These are phyloP conservation scores for Psilocybe sp. DNA, from an alignment of 768 basidiomycete species.

Conservation along the genomic window DNA sequence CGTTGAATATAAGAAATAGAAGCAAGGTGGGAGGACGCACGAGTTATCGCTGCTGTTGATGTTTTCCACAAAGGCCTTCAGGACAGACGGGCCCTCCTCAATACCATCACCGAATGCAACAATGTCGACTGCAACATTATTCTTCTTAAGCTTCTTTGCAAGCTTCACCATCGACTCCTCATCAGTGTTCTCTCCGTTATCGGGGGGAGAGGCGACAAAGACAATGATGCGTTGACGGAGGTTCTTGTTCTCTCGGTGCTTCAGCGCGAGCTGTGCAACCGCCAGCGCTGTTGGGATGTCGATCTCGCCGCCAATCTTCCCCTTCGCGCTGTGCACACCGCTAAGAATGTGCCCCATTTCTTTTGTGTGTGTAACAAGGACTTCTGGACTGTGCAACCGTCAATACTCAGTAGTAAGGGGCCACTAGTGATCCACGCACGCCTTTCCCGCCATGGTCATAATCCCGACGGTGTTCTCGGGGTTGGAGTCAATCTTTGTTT, in stretches of 20 bases:
- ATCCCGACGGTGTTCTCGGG: constrained; percentile 97
- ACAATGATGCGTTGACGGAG: constrained; percentile 94
- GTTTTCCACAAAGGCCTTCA: constrained; percentile 82
- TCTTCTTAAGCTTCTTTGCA: constrained; percentile 98
- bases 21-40: constrained; percentile 40
- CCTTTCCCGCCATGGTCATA: constrained; percentile 98
- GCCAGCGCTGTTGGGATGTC: constrained; percentile 91
- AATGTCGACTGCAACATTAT: constrained; percentile 94
- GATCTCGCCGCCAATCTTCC: constrained; percentile 75
- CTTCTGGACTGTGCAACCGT: constrained; percentile 68
- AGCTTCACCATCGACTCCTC: constrained; percentile 82
- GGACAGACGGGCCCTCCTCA: constrained; percentile 64
- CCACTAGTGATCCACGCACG: constrained; percentile 41
- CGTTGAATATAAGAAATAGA: not conserved
- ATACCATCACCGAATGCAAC: constrained; percentile 90
- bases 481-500: constrained; percentile 92
- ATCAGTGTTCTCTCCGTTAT: constrained; percentile 58
- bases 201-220: constrained; percentile 88
- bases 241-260: constrained; percentile 98
- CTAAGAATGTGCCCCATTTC: constrained; percentile 90
- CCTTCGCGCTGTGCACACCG: constrained; percentile 68
- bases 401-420: not conserved
- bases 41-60: constrained; percentile 83
- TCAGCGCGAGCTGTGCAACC: constrained; percentile 93
- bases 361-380: constrained; percentile 93